Evolutionary conservation across 192 early-diverging fungal genomes (phyloP).

Genomic region (Neocallimastix lanati): DNA sequence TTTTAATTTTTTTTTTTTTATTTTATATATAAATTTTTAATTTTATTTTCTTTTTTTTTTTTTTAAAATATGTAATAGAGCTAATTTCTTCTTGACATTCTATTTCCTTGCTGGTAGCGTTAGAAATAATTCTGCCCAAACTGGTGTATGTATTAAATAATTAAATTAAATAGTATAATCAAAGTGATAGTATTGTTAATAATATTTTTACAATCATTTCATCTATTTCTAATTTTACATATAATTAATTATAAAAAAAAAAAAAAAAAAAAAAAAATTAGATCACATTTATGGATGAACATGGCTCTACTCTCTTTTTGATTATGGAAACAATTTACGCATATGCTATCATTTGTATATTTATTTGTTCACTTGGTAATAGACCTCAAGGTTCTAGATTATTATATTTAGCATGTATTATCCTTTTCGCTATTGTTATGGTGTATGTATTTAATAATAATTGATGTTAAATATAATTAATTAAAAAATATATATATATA

Average conservation of each 20-base stretch:
- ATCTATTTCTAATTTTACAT: conserved; percentile 4
- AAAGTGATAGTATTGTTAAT: no score
- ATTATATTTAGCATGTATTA: conserved; percentile 52
- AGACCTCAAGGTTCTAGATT: conserved; percentile 77
- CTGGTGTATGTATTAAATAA: conserved; percentile 1
- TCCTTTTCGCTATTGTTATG: conserved; percentile 79
- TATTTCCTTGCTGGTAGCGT: conserved; percentile 40
- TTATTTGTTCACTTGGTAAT: conserved; percentile 87
- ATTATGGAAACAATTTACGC: conserved; percentile 58
- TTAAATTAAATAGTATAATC: neutral
- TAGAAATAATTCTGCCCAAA: neutral
- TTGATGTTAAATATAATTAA: no score
- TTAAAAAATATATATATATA: no score
- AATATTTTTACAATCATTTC: no score
- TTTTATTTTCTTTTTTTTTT: no score
- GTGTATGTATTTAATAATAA: conserved; percentile 53
- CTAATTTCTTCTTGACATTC: conserved; percentile 81
- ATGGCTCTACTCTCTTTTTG: conserved; percentile 38
- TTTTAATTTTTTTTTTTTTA: no score
- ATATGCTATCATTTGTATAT: conserved; percentile 56
- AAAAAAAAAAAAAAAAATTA: conserved; percentile 4
- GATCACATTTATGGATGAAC: conserved; percentile 36
- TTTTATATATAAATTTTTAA: no score
- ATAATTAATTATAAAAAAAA: neutral
- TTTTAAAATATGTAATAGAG: conserved; percentile 1